Conservation (phyloP, 2,329 filamentous ascomycete genomes). For the Daldinia sp. region DNA sequence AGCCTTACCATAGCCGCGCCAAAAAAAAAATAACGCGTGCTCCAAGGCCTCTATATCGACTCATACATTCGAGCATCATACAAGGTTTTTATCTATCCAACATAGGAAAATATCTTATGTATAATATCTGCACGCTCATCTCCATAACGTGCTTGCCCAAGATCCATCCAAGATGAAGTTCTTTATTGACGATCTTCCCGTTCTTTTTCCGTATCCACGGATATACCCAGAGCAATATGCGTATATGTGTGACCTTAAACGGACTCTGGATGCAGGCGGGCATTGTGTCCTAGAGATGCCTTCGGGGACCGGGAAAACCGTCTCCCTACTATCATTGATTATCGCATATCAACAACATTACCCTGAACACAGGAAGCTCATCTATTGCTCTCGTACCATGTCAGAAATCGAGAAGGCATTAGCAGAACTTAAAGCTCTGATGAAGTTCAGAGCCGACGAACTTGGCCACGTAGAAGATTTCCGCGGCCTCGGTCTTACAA, state of each 20-base stretch:
- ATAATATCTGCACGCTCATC: background rate
- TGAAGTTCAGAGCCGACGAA: slow-evolving; percentile 92
- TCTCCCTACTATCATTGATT: slow-evolving; percentile 93
- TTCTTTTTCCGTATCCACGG: slow-evolving; percentile 53
- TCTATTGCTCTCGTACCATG: slow-evolving; percentile 99
- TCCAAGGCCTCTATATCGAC: background rate
- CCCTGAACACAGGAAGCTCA: slow-evolving; percentile 92
- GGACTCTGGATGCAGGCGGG: slow-evolving; percentile 89
- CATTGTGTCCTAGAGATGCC: slow-evolving; percentile 99
- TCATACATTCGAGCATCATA: background rate
- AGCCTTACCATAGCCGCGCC: background rate
- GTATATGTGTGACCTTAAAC: slow-evolving; percentile 87
- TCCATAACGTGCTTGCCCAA: background rate
- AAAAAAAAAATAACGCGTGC: too few species aligned
- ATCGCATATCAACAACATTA: slow-evolving; percentile 96
- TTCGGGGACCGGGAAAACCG: slow-evolving; percentile 96
- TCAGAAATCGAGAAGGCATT: slow-evolving; percentile 99
- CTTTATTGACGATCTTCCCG: slow-evolving; percentile 69
- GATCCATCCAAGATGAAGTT: slow-evolving; percentile 72
- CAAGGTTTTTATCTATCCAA: background rate
- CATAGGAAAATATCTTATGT: background rate
- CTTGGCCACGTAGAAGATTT: slow-evolving; percentile 95
- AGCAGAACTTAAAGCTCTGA: slow-evolving; percentile 87
- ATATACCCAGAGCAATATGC: slow-evolving; percentile 72
- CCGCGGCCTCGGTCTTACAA: slow-evolving; percentile 88